A percentile compares a stretch with the other conserved stretches of the same genome.
phyloP scores from a whole-genome alignment of 2,329 filamentous ascomycete species.

The Neopestalotiopsis rosae region DNA sequence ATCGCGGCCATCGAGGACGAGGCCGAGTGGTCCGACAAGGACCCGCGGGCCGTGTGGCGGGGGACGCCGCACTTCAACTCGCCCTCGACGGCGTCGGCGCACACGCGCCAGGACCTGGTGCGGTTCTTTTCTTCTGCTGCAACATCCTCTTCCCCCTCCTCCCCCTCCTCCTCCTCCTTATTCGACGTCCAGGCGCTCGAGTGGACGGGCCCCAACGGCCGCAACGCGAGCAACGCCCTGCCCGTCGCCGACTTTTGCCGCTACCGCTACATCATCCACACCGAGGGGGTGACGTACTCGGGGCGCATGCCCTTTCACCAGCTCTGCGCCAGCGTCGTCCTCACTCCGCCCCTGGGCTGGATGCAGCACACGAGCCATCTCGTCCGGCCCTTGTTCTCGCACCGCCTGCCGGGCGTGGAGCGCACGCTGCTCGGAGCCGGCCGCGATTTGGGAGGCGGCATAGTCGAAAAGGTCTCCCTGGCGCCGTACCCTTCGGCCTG shows the following conservation, averaged over 20 bases:
- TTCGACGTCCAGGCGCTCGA: constrained; percentile 52
- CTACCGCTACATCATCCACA: constrained; percentile 57
- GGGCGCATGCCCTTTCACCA: constrained; percentile 57
- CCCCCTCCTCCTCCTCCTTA: constrained; percentile 37
- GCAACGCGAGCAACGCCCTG: constrained; percentile 48
- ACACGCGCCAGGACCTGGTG: constrained; percentile 47
- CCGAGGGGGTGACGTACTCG: constrained; percentile 59
- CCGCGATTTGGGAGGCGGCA: neutral
- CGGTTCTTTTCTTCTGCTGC: no score
- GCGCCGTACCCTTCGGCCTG: constrained; percentile 34
- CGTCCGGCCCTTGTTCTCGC: constrained; percentile 49
- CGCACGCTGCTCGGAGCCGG: constrained; percentile 1
- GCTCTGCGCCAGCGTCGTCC: constrained; percentile 52
- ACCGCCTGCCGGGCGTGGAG: constrained; percentile 26
- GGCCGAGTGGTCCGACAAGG: constrained; percentile 38
- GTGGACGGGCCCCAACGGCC: constrained; percentile 36
- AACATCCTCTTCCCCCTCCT: no score
- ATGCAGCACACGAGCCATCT: constrained; percentile 57
- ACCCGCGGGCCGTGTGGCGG: constrained; percentile 53
- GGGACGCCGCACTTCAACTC: constrained; percentile 58
- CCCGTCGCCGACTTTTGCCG: constrained; percentile 56
- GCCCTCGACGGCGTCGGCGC: constrained; percentile 45
- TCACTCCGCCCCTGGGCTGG: constrained; percentile 54
- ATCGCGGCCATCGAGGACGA: constrained; percentile 44
- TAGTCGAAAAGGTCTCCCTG: constrained; percentile 15